Percentiles rank a stretch among this genome's conserved stretches.
phyloP scores from a whole-genome alignment of 2,329 filamentous ascomycete genomes.

The Colletotrichum tropicicola region DNA sequence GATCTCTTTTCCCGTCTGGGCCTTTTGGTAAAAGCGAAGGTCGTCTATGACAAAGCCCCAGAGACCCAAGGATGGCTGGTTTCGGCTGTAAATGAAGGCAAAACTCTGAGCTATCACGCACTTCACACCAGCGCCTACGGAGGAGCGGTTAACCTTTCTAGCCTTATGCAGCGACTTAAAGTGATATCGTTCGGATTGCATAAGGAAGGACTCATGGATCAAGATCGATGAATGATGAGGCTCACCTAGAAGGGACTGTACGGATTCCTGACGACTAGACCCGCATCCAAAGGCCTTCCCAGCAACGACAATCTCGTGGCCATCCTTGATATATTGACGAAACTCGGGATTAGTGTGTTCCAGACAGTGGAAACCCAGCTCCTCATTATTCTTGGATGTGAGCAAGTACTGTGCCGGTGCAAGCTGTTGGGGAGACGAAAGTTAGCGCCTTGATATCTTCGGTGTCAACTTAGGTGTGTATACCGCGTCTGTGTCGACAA shows the following conservation, averaged over 20 bases:
- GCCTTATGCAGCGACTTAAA: too few species aligned
- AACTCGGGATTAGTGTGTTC: constrained; percentile 32
- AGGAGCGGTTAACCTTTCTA: too few species aligned
- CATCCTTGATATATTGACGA: constrained; percentile 21
- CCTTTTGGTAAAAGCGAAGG: constrained; percentile 45
- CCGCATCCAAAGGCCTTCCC: constrained; percentile 55
- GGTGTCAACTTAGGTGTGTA: too few species aligned
- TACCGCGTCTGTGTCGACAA: constrained; percentile 33
- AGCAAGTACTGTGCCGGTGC: constrained; percentile 49
- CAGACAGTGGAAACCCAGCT: constrained; percentile 34
- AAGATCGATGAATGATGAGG: background rate
- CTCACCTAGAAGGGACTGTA: constrained; percentile 45
- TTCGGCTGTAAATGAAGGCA: constrained; percentile 55
- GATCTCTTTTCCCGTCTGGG: constrained; percentile 45
- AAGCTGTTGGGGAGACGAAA: constrained; percentile 38
- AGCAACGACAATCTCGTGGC: constrained; percentile 51
- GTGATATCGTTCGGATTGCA: too few species aligned
- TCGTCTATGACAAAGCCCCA: constrained; percentile 51
- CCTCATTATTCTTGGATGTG: constrained; percentile 31
- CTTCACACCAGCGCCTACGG: constrained; percentile 42
- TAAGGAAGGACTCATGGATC: too few species aligned
- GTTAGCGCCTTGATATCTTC: too few species aligned
- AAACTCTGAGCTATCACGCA: constrained; percentile 55
- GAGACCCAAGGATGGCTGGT: constrained; percentile 54
- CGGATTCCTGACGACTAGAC: constrained; percentile 54